Conservation (phyloP, 768 basidiomycete species). For the Omphalotus guepiniiformis region DNA sequence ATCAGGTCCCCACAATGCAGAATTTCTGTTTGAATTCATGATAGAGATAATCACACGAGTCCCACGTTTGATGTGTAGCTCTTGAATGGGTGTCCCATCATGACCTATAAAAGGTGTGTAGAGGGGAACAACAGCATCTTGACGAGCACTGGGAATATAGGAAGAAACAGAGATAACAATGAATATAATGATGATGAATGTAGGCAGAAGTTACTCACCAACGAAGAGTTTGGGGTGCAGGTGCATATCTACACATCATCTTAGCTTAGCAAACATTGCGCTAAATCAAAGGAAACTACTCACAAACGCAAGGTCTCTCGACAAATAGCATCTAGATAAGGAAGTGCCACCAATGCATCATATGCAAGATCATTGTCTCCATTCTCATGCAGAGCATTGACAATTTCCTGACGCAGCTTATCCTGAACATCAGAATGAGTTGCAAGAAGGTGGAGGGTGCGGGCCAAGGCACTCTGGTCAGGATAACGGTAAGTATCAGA, state of each 20-base stretch:
- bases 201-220: slow-evolving; percentile 16
- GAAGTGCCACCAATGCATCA: slow-evolving; percentile 31
- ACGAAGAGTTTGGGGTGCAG: slow-evolving; percentile 19
- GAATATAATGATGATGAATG: not conserved
- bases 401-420: slow-evolving; percentile 31
- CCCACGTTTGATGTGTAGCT: slow-evolving; percentile 23
- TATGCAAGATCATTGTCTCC: slow-evolving; percentile 26
- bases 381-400: slow-evolving; percentile 19
- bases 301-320: slow-evolving; percentile 37
- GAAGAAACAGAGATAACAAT: not conserved
- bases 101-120: slow-evolving; percentile 25
- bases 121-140: slow-evolving; percentile 33
- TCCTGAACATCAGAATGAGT: slow-evolving; percentile 33
- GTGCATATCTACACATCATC: slow-evolving; percentile 18
- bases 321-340: slow-evolving; percentile 37
- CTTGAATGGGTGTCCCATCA: slow-evolving; percentile 21
- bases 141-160: slow-evolving; percentile 19
- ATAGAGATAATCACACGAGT: slow-evolving; percentile 25
- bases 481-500: not conserved
- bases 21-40: slow-evolving; percentile 28
- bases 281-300: slow-evolving; percentile 5
- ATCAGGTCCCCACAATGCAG: slow-evolving; percentile 37
- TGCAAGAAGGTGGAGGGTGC: slow-evolving; percentile 29
- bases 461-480: slow-evolving; percentile 23
- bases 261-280: not conserved